Percentiles rank a stretch among this genome's conserved stretches.
phyloP scores from a whole-genome alignment of 2,329 filamentous ascomycete genomes.

The Aquanectria penicillioides region DNA sequence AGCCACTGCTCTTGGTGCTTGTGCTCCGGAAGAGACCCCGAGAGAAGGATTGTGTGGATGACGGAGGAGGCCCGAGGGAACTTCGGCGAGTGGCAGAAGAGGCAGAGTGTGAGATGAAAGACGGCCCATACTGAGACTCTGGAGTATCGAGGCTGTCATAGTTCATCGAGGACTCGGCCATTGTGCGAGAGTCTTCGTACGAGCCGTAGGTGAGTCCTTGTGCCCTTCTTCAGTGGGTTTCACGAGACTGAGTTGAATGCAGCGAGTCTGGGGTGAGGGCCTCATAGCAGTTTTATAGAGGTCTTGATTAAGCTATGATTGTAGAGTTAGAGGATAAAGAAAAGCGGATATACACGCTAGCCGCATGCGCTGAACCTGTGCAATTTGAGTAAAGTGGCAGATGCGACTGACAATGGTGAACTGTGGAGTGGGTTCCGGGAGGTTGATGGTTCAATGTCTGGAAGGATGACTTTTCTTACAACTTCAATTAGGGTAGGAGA shows the following conservation, averaged over 20 bases:
- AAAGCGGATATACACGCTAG: background rate
- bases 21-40: conserved; percentile 31
- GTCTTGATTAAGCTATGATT: too few relatives aligned
- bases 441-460: too few relatives aligned
- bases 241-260: conserved; percentile 2
- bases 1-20: conserved; percentile 31
- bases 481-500: too few relatives aligned
- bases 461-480: too few relatives aligned
- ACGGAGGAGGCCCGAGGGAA: conserved; percentile 1
- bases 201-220: background rate
- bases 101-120: conserved; percentile 15
- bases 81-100: conserved; percentile 16
- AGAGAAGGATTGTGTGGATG: conserved; percentile 23
- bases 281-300: conserved; percentile 22
- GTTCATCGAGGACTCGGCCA: conserved; percentile 27
- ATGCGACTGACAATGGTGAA: too few relatives aligned
- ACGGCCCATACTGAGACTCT: background rate
- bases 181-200: conserved; percentile 5
- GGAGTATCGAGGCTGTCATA: background rate
- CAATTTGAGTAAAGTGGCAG: background rate
- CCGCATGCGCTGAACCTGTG: background rate
- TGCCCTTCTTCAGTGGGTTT: conserved; percentile 6
- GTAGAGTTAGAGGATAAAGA: background rate
- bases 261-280: conserved; percentile 8
- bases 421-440: too few relatives aligned